A percentile compares a stretch with the other conserved stretches of the same genome.
These are phyloP conservation scores for Miscanthus lutarioriparius DNA, from an alignment of 176 grass and related monocot species.

Conservation along the genomic window DNA sequence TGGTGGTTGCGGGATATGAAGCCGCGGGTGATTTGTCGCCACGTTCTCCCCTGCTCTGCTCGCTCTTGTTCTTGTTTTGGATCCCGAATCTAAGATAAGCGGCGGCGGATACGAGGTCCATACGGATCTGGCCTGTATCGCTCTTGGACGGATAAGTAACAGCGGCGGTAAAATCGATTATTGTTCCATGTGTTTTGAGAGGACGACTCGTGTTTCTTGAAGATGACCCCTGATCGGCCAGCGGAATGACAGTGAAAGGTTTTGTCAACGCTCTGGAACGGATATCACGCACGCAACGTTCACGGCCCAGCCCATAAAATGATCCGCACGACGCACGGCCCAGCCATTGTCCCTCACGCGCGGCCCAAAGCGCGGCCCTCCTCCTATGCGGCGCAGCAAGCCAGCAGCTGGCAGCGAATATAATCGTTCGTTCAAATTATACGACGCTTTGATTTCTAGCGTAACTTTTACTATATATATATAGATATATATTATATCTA, in stretches of 20 bases:
- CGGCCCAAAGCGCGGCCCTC: too few relatives aligned
- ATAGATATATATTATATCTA: too few relatives aligned
- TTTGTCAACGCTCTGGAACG: neutral
- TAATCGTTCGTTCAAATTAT: too few relatives aligned
- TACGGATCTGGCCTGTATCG: neutral
- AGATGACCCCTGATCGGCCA: neutral
- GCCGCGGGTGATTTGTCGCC: neutral
- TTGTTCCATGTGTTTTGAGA: too few relatives aligned
- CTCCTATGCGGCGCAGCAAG: too few relatives aligned
- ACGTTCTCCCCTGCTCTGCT: neutral
- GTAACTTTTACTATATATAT: too few relatives aligned
- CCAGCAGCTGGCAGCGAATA: too few relatives aligned
- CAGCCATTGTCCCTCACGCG: too few relatives aligned
- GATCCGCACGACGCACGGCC: too few relatives aligned
- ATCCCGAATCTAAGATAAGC: neutral
- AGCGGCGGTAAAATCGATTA: neutral
- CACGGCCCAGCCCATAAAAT: neutral
- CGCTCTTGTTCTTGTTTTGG: slow-evolving; percentile 1
- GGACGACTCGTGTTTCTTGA: neutral
- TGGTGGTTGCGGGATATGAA: neutral
- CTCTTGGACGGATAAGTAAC: neutral
- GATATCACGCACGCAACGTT: neutral
- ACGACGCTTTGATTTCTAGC: too few relatives aligned
- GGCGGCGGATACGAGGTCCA: too few relatives aligned
- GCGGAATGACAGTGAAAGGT: neutral